Conservation (phyloP, 495 filamentous ascomycete genomes). For the Podospora fimiseda region DNA sequence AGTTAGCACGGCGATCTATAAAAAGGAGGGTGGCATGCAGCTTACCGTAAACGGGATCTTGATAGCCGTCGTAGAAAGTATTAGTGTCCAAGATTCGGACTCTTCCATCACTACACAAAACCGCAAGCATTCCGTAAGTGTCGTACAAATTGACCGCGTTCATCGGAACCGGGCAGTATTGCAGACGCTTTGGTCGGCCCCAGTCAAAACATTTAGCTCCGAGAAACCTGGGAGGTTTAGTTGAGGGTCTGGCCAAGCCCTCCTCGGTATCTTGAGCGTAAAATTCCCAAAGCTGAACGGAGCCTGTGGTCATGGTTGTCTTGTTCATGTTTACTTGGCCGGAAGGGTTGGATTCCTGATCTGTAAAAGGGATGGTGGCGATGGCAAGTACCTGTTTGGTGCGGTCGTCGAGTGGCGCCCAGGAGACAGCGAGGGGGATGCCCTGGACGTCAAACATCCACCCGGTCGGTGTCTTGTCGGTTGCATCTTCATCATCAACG, state of each 20-base stretch:
- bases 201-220: conserved; percentile 32
- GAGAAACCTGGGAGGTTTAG: conserved; percentile 22
- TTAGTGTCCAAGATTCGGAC: conserved; percentile 36
- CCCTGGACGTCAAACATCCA: conserved; percentile 43
- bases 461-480: conserved; percentile 22
- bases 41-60: conserved; percentile 30
- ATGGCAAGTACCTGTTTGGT: conserved; percentile 39
- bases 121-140: conserved; percentile 29
- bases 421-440: conserved; percentile 37
- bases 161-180: conserved; percentile 40
- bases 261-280: conserved; percentile 10
- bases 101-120: conserved; percentile 37
- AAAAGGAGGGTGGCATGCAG: not conserved
- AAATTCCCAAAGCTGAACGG: conserved; percentile 42
- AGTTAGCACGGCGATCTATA: conserved; percentile 11
- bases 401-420: conserved; percentile 32
- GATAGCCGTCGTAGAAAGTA: conserved; percentile 18
- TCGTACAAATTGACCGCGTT: conserved; percentile 7
- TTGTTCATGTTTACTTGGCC: conserved; percentile 17
- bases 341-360: conserved; percentile 28
- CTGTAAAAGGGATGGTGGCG: conserved; percentile 37
- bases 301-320: conserved; percentile 21
- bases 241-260: conserved; percentile 16
- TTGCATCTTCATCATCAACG: conserved; percentile 8
- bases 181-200: conserved; percentile 37